Base-by-base conservation (phyloP, 306 rosid genomes). In the Dryas drummondii region DNA sequence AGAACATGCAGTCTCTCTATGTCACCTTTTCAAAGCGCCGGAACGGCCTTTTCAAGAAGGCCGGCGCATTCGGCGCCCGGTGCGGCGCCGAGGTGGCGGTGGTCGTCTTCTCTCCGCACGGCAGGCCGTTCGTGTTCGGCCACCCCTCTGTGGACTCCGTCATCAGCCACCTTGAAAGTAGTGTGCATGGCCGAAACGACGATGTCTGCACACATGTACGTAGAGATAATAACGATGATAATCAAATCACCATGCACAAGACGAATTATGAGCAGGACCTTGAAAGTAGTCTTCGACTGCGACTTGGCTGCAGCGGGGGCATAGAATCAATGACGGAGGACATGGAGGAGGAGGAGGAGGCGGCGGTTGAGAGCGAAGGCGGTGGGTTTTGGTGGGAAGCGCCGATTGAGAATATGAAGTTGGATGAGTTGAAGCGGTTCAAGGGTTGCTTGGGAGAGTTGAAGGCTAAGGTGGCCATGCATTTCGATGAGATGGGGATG, bases 1-100 rank as follows among this genome's bases (percentile, higher is more conserved):
- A 58, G 59, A 59, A 69, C 16, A 19, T 41, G 17, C 17, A 9
- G 3, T 57, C 57, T 17, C 73, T 52, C 49, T 32, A 56, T 3
- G 70, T 69, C 60, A 77, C 75, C n/a, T 77, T 77, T 49, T 77
- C 80, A 1, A 77, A 68, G 61, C 62, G 70, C 13, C 19, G 69
- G 11, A 3, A 10, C 8, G 75, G 80, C 0, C 61, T 77, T 19
- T 77, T 77, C 70, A 59, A 37, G 44, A 77, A 77, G 66, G 75
- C 75, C 6, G 58, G 61, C 22, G 7, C 49, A 22, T 60, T 77
- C 47, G 11, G 60, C 10, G 8, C 48, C 4, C 11, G 49, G 1
- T 77, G 42, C 2, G 46, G 62, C 26, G 60, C 69, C 5, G 53
- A 77, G 22, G 8, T 68, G 7, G 75, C 61, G 1, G 19, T 77